Conservation (phyloP, 441 rosid species). For the Breynia disticha region DNA sequence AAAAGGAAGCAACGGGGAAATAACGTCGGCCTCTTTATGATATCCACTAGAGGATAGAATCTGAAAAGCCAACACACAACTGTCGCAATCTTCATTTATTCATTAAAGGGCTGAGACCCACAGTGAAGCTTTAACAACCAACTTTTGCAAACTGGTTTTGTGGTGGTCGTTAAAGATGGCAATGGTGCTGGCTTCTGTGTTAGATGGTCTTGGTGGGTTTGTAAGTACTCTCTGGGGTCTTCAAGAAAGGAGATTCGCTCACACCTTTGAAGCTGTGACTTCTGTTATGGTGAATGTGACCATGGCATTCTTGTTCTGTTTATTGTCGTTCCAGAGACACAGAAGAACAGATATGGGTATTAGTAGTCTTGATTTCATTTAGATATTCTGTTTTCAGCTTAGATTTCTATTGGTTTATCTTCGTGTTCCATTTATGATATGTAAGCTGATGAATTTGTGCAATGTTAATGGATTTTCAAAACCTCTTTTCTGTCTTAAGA, state of each 20-base stretch:
- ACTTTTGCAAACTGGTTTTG: not conserved
- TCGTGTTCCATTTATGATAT: not conserved
- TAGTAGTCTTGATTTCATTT: conserved; percentile 21
- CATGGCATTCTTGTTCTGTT: conserved; percentile 29
- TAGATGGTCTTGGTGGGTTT: conserved; percentile 21
- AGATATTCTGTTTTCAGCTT: not conserved
- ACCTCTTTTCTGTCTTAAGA: no score
- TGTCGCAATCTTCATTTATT: not conserved
- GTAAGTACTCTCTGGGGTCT: conserved; percentile 23
- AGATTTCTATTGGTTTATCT: not conserved
- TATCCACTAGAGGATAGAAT: not conserved
- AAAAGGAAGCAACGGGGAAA: conserved; percentile 26
- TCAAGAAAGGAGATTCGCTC: conserved; percentile 25
- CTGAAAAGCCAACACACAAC: not conserved
- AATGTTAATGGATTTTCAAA: no score
- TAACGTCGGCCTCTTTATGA: conserved; percentile 3
- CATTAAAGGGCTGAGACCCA: not conserved
- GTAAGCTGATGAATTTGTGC: no score
- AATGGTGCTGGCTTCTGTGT: conserved; percentile 17
- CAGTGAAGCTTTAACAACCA: no score
- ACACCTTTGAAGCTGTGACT: conserved; percentile 22
- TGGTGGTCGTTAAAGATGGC: conserved; percentile 17
- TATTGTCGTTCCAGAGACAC: conserved; percentile 25
- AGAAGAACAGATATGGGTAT: conserved; percentile 20
- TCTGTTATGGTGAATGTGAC: conserved; percentile 22